Conservation (phyloP, 345 rosid species). For the Eucalyptus lansdowneana region DNA sequence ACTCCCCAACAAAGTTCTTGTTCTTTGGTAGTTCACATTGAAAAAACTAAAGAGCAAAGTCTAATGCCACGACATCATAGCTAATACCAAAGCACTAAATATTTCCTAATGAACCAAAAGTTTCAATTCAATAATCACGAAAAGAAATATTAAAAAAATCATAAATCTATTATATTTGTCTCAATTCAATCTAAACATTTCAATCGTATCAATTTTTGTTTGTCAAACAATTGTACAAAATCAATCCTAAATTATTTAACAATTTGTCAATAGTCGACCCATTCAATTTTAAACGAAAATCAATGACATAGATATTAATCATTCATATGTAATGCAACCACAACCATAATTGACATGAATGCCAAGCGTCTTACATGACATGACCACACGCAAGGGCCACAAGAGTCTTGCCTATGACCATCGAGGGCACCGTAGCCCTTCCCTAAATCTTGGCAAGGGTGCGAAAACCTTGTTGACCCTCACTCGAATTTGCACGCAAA, state of each 20-base stretch:
- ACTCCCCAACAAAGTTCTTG: background rate
- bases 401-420: too few species aligned
- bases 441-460: background rate
- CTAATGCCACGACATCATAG: background rate
- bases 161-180: too few species aligned
- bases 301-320: fast-evolving
- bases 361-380: fast-evolving
- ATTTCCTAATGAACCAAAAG: background rate
- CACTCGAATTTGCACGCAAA: fast-evolving
- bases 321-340: too few species aligned
- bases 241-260: too few species aligned
- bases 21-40: background rate
- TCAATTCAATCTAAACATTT: too few species aligned
- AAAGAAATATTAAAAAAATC: too few species aligned
- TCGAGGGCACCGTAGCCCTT: background rate
- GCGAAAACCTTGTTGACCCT: background rate
- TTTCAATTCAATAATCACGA: fast-evolving
- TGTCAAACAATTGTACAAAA: too few species aligned
- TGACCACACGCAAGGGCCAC: background rate
- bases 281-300: too few species aligned
- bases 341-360: background rate
- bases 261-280: fast-evolving
- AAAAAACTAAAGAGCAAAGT: background rate
- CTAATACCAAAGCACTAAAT: background rate
- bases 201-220: background rate